Evolutionary conservation across 106 monocot genomes (phyloP), one percentile per base, ranked within the genome.

Genomic region (Dendrobium huoshanense): DNA sequence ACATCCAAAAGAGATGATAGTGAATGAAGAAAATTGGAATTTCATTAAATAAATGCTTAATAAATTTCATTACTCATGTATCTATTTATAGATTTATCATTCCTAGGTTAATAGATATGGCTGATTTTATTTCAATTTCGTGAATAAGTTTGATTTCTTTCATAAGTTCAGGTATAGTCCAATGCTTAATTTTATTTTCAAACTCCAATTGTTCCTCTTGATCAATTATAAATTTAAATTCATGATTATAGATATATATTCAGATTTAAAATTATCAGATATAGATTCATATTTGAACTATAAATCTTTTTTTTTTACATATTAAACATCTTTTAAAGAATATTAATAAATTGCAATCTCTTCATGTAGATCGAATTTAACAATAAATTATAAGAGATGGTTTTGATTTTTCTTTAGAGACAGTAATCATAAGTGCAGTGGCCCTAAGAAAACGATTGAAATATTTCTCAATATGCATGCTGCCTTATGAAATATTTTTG

Each of bases 81-180:
- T 61, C 61, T 61, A 22, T 61, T 61, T 61, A 19, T 61, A 61
- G n/a, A 61, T 61, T 61, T 61, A n/a, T 22, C 61, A 61, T 61
- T 20, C 22, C 5, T 61, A 13, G 51, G 51, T 51, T 51, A 13
- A 22, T 61, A 22, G 0, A 61, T 61, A 61, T 19, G 22, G 61
- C n/a, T 9, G 22, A 7, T 61, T 61, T 20, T n/a, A 61, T 61
- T 58, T 61, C 22, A 61, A n/a, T 20, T 61, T 61, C 8, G 61
- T 0, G n/a, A 61, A 61, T 61, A 61, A n/a, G 22, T 6, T 61
- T 22, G 19, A 61, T 61, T 61, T 61, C n/a, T 61, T 1, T n/a
- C 10, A 61, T n/a, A 61, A n/a, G 61, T 61, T n/a, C 4, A 22
- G 22, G n/a, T 61, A 22, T 22, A 61, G 8, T n/a, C 22, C 6